These are phyloP conservation scores for Nothophaeocryptopus gaeumannii DNA, from an alignment of 2,329 filamentous ascomycete genomes.

Conservation along the genomic window DNA sequence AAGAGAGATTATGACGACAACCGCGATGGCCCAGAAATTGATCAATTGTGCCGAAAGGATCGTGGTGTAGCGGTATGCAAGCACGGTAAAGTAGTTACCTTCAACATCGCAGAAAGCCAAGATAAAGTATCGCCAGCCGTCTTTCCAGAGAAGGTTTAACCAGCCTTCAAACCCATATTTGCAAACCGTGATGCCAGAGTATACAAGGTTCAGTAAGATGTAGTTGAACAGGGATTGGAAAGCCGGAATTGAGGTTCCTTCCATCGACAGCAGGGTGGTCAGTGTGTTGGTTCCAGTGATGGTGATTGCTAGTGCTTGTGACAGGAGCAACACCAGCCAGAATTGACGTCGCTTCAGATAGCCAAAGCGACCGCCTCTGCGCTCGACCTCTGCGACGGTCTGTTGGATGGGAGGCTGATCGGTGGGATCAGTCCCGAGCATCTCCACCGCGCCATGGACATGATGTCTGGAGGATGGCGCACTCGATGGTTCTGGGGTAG, in stretches of 20 bases:
- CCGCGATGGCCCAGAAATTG: constrained; percentile 97
- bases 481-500: constrained; percentile 21
- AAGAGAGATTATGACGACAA: constrained; percentile 84
- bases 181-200: constrained; percentile 75
- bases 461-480: constrained; percentile 19
- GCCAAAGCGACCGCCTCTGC: constrained; percentile 52
- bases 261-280: constrained; percentile 66
- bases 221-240: constrained; percentile 98
- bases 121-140: constrained; percentile 93
- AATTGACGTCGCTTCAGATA: constrained; percentile 85
- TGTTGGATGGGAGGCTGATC: constrained; percentile 35
- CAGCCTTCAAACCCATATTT: constrained; percentile 74
- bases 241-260: constrained; percentile 78
- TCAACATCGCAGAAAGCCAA: constrained; percentile 91
- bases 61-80: constrained; percentile 90
- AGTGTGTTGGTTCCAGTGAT: constrained; percentile 94
- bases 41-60: constrained; percentile 90
- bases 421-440: constrained; percentile 29
- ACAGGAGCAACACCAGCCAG: constrained; percentile 72
- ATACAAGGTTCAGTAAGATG: constrained; percentile 75
- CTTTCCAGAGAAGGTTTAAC: constrained; percentile 58
- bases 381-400: constrained; percentile 41
- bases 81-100: constrained; percentile 96
- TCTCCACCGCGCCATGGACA: constrained; percentile 38
- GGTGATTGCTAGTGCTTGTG: constrained; percentile 79